These are phyloP conservation scores for Calamus simplicifolius DNA, from an alignment of 176 grass and related monocot species.

Conservation along the genomic window DNA sequence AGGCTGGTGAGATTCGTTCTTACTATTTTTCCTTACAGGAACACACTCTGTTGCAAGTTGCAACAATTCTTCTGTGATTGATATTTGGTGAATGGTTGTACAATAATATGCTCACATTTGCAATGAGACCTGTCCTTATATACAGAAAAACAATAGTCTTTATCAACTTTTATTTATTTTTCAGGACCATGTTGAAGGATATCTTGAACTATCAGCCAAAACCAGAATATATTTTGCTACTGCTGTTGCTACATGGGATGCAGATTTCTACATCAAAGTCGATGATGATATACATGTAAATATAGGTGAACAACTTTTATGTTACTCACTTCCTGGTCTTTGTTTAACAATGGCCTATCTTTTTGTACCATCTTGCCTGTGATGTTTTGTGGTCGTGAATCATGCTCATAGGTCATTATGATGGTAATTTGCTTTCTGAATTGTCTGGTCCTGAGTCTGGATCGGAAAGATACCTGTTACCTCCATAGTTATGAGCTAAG, in stretches of 20 bases:
- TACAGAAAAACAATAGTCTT: too few species aligned
- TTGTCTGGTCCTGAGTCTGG: too few species aligned
- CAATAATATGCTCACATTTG: not conserved
- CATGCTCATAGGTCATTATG: too few species aligned
- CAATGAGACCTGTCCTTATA: not conserved
- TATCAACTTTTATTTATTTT: not conserved
- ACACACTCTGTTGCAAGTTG: too few species aligned
- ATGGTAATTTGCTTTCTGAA: too few species aligned
- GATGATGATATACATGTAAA: conserved; percentile 15
- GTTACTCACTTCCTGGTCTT: not conserved
- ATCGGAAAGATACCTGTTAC: too few species aligned
- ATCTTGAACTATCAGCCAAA: conserved; percentile 12
- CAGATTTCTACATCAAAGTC: conserved; percentile 8
- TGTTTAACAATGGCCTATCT: too few species aligned
- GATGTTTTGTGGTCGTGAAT: too few species aligned
- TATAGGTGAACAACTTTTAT: not conserved
- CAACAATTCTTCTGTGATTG: not conserved
- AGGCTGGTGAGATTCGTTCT: not conserved
- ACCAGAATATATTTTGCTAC: conserved; percentile 4
- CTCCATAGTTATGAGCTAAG: too few species aligned
- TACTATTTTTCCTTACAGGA: too few species aligned
- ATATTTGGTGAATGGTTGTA: not conserved
- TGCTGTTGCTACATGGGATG: conserved; percentile 2
- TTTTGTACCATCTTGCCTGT: too few species aligned
- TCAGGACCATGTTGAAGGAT: conserved; percentile 11